Percentiles rank a stretch among this genome's conserved stretches.
Evolutionary conservation across 2,329 filamentous ascomycete genomes (phyloP).

Genomic region (Exophiala calicioides): DNA sequence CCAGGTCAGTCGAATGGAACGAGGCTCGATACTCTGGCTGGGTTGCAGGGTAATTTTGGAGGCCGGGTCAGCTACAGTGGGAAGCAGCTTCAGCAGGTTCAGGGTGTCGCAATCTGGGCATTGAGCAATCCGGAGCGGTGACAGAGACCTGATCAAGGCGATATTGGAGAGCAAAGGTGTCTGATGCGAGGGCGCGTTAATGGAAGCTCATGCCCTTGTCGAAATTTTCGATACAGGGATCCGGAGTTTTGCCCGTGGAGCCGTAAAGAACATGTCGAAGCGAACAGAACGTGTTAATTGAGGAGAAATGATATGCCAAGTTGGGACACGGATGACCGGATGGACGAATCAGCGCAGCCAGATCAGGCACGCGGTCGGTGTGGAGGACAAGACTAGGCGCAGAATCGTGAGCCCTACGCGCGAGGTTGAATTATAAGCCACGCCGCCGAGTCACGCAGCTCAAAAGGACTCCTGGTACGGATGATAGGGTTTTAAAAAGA

Average conservation of each 20-base stretch:
- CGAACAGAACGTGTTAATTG: slow-evolving; percentile 4
- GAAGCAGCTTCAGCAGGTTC: slow-evolving; percentile 9
- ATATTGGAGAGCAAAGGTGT: not conserved
- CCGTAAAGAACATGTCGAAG: slow-evolving; percentile 3
- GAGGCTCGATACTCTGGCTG: slow-evolving; percentile 9
- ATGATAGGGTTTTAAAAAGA: too few species aligned
- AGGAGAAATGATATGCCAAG: slow-evolving; percentile 12
- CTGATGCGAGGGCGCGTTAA: slow-evolving; percentile 10
- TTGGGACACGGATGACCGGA: slow-evolving; percentile 8
- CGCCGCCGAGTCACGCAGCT: too few species aligned
- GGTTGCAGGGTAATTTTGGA: slow-evolving; percentile 1
- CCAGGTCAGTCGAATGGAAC: slow-evolving; percentile 5
- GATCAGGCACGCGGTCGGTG: slow-evolving; percentile 23
- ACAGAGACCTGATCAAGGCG: slow-evolving; percentile 8
- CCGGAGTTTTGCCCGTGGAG: slow-evolving; percentile 1
- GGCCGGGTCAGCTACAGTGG: slow-evolving; percentile 10
- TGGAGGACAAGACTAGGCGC: slow-evolving; percentile 6
- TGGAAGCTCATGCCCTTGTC: slow-evolving; percentile 14
- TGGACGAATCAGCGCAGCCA: slow-evolving; percentile 21
- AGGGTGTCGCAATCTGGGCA: slow-evolving; percentile 12
- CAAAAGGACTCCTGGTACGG: too few species aligned
- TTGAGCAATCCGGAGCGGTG: slow-evolving; percentile 15
- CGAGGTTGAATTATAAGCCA: too few species aligned
- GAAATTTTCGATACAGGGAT: slow-evolving; percentile 23
- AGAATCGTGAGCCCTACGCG: too few species aligned